A percentile compares a stretch with the other conserved stretches of the same genome.
These are phyloP conservation scores for Fraxinus latifolia DNA, from an alignment of 305 asterid genomes.

Conservation along the genomic window DNA sequence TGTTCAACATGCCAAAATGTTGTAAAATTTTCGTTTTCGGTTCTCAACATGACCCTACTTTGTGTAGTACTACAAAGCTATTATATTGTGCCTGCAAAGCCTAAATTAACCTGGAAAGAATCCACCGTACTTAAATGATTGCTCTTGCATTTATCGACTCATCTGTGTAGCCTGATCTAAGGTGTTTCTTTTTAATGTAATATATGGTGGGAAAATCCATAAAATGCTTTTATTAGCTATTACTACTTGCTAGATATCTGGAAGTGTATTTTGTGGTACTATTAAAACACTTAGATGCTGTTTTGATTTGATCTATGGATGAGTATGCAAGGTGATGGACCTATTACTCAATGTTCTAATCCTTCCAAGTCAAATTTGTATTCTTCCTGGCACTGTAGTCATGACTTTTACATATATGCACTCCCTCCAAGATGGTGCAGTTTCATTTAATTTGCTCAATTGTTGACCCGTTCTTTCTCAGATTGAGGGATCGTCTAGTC, in stretches of 20 bases:
- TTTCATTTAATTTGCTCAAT: not conserved
- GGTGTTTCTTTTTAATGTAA: not conserved
- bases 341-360: not conserved
- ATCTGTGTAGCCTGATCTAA: not conserved
- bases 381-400: not conserved
- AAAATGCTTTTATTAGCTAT: not conserved
- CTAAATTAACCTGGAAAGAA: not conserved
- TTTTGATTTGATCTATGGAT: not conserved
- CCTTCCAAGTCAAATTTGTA: not conserved
- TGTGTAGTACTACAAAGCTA: not conserved
- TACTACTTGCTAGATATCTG: not conserved
- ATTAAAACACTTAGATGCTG: not conserved
- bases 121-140: not conserved
- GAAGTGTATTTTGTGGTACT: not conserved
- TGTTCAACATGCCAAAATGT: not conserved
- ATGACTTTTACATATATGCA: not conserved
- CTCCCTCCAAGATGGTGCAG: not conserved
- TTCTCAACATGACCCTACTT: not conserved
- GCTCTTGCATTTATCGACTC: not conserved
- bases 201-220: not conserved
- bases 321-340: not conserved
- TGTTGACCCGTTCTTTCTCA: slow-evolving; percentile 32
- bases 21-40: not conserved
- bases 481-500: slow-evolving; percentile 90
- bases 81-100: not conserved